Percentiles rank a stretch among this genome's conserved stretches.
Conservation (phyloP, 495 filamentous ascomycete species). For the Penicillium soppii region DNA sequence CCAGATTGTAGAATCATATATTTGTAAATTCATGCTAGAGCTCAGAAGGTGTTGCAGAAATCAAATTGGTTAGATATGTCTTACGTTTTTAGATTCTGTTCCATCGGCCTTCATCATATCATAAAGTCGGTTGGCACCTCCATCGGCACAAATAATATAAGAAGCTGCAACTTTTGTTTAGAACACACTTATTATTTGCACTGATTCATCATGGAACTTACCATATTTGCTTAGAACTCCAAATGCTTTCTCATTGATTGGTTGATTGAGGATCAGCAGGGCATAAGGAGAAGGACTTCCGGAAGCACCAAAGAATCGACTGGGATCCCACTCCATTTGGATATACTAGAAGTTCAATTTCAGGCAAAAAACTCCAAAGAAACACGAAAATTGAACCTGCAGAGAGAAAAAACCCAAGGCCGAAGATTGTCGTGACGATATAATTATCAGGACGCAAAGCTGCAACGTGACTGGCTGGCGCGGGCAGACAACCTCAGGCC, state of each 20-base stretch:
- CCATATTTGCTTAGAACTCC: constrained; percentile 57
- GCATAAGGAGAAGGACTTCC: constrained; percentile 48
- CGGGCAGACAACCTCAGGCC: constrained; percentile 24
- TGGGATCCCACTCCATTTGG: constrained; percentile 54
- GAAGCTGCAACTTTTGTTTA: constrained; percentile 41
- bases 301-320: constrained; percentile 42
- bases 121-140: constrained; percentile 80
- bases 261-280: constrained; percentile 70
- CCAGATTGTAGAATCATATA: neutral
- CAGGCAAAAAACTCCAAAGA: too few relatives aligned
- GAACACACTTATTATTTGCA: neutral
- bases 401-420: neutral
- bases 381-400: too few relatives aligned
- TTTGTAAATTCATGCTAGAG: neutral
- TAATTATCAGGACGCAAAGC: constrained; percentile 11
- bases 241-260: constrained; percentile 54
- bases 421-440: constrained; percentile 7
- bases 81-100: constrained; percentile 41
- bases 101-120: constrained; percentile 44
- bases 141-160: constrained; percentile 77
- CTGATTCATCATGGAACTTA: constrained; percentile 27
- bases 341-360: neutral
- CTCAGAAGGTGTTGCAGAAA: neutral
- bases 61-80: constrained; percentile 1
- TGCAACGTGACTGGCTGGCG: constrained; percentile 29